Evolutionary conservation across 2,329 filamentous ascomycete species (phyloP).

Genomic region (Epichloe hybrida): DNA sequence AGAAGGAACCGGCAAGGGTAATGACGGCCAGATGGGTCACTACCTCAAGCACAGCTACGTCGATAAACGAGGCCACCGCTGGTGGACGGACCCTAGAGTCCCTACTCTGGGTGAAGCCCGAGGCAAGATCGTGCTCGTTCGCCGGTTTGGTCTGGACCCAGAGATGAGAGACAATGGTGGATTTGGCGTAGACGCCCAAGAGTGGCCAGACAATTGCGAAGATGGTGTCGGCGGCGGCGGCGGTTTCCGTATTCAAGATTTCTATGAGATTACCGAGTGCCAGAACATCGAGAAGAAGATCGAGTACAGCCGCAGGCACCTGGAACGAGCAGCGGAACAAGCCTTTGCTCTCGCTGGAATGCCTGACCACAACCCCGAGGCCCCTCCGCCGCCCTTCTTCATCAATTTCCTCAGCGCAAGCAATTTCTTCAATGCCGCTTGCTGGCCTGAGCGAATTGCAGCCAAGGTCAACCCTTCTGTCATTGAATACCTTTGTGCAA

Average conservation of each 20-base stretch:
- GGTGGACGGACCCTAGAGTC: conserved; percentile 67
- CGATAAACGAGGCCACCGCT: conserved; percentile 39
- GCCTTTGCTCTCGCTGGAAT: conserved; percentile 29
- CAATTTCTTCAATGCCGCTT: conserved; percentile 85
- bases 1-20: conserved; percentile 70
- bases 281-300: conserved; percentile 74
- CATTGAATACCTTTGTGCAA: conserved; percentile 46
- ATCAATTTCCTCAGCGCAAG: conserved; percentile 84
- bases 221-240: conserved; percentile 58
- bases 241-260: conserved; percentile 79
- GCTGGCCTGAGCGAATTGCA: conserved; percentile 90
- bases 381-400: conserved; percentile 49
- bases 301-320: conserved; percentile 55
- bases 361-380: conserved; percentile 13
- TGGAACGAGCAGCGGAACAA: conserved; percentile 54
- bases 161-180: conserved; percentile 32
- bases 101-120: conserved; percentile 68
- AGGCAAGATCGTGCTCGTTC: conserved; percentile 71
- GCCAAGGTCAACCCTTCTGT: conserved; percentile 72
- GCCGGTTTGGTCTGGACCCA: conserved; percentile 60
- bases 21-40: conserved; percentile 63
- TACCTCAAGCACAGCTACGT: conserved; percentile 65
- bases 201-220: conserved; percentile 81
- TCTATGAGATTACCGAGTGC: conserved; percentile 72
- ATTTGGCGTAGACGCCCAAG: conserved; percentile 46